phyloP scores from a whole-genome alignment of 441 rosid species.

The Mallotus repandus region DNA sequence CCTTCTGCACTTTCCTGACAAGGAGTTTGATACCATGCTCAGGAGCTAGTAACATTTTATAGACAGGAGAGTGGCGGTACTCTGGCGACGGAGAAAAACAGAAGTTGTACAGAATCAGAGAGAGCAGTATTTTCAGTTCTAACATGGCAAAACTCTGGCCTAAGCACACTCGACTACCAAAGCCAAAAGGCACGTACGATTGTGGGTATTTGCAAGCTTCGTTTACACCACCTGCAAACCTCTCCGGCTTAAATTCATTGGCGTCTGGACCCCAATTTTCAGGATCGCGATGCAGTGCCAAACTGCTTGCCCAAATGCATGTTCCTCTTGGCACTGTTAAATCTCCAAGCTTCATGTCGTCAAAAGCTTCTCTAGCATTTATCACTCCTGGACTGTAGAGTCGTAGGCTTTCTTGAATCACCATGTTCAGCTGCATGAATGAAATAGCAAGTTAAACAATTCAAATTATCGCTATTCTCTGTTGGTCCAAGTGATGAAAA shows the following conservation, averaged over 20 bases:
- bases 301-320: slow-evolving; percentile 24
- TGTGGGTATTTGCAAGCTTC: too few relatives aligned
- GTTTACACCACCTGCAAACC: slow-evolving; percentile 17
- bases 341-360: slow-evolving; percentile 27
- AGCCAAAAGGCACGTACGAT: too few relatives aligned
- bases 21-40: too few relatives aligned
- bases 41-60: too few relatives aligned
- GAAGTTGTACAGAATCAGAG: too few relatives aligned
- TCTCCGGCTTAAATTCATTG: slow-evolving; percentile 29
- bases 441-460: background rate
- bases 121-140: too few relatives aligned
- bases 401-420: slow-evolving; percentile 34
- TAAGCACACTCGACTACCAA: too few relatives aligned
- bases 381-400: slow-evolving; percentile 30
- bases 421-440: slow-evolving; percentile 25
- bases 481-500: too few relatives aligned
- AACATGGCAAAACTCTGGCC: too few relatives aligned
- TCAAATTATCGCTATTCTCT: background rate
- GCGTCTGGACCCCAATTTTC: slow-evolving; percentile 33
- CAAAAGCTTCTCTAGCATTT: slow-evolving; percentile 28
- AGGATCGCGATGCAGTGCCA: slow-evolving; percentile 25
- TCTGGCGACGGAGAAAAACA: too few relatives aligned
- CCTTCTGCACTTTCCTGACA: too few relatives aligned
- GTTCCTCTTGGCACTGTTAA: slow-evolving; percentile 32
- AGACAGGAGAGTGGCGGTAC: too few relatives aligned